Percentiles rank a stretch among this genome's conserved stretches.
phyloP scores from a whole-genome alignment of 2,329 filamentous ascomycete genomes.

The Penicillium sp. region DNA sequence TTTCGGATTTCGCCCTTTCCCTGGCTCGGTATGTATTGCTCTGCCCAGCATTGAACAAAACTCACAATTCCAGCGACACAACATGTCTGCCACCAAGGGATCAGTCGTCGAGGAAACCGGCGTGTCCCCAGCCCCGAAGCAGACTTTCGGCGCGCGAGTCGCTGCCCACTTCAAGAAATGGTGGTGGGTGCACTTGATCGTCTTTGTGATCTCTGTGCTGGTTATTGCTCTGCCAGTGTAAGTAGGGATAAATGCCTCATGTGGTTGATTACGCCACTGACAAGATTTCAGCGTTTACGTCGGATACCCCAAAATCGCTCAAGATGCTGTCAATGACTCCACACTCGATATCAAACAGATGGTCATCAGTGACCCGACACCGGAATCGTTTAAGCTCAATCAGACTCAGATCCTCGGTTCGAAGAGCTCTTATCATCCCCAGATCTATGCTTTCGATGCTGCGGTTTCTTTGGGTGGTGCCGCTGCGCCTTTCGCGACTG shows the following conservation, averaged over 20 bases:
- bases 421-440: conserved; percentile 55
- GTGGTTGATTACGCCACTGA: neutral
- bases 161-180: conserved; percentile 44
- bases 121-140: conserved; percentile 16
- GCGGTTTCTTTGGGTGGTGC: conserved; percentile 50
- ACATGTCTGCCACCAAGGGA: conserved; percentile 25
- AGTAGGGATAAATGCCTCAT: conserved; percentile 26
- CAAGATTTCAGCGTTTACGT: conserved; percentile 55
- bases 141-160: conserved; percentile 28
- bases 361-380: conserved; percentile 52
- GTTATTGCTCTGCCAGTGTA: conserved; percentile 60
- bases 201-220: conserved; percentile 53
- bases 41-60: neutral
- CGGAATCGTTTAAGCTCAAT: conserved; percentile 51
- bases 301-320: conserved; percentile 60
- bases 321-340: conserved; percentile 55
- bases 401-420: conserved; percentile 52
- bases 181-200: conserved; percentile 58
- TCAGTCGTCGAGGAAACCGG: conserved; percentile 22
- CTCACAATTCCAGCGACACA: neutral
- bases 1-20: neutral
- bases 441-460: conserved; percentile 56
- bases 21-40: neutral
- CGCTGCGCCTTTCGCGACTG: conserved; percentile 44
- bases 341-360: conserved; percentile 54